Conservation (phyloP, 2,329 filamentous ascomycete species). For the Epichloe gansuensis region DNA sequence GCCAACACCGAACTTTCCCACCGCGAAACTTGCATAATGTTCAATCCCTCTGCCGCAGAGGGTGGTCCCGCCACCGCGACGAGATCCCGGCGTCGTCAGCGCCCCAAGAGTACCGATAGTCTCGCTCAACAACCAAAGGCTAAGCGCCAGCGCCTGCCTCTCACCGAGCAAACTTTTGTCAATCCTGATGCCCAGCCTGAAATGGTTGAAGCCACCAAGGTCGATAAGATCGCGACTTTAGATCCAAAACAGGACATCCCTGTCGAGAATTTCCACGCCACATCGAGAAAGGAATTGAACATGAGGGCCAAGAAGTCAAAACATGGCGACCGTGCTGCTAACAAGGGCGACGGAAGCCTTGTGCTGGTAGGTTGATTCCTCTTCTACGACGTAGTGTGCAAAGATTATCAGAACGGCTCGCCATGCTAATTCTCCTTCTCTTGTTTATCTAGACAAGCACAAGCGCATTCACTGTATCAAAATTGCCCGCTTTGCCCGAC, state of each 20-base stretch:
- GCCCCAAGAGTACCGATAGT: slow-evolving; percentile 43
- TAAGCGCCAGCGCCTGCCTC: slow-evolving; percentile 46
- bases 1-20: background rate
- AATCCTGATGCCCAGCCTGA: slow-evolving; percentile 39
- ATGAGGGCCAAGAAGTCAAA: slow-evolving; percentile 51
- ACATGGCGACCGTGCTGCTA: slow-evolving; percentile 43
- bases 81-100: slow-evolving; percentile 48
- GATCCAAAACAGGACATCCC: slow-evolving; percentile 31
- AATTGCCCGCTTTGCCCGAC: slow-evolving; percentile 71
- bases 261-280: slow-evolving; percentile 27
- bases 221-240: slow-evolving; percentile 32
- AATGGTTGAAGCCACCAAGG: slow-evolving; percentile 40
- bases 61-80: slow-evolving; percentile 43
- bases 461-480: slow-evolving; percentile 72
- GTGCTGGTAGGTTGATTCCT: slow-evolving; percentile 40
- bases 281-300: slow-evolving; percentile 39
- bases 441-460: slow-evolving; percentile 55
- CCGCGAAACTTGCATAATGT: slow-evolving; percentile 31
- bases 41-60: slow-evolving; percentile 40
- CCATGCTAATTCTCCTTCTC: slow-evolving; percentile 1
- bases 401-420: background rate
- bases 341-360: slow-evolving; percentile 55
- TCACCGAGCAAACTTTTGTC: slow-evolving; percentile 43
- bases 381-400: background rate
- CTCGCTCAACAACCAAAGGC: slow-evolving; percentile 46